Evolutionary conservation across 1,139 yeast species (phyloP), one percentile per base, ranked within the genome.

Genomic region (Debaryomyces sp.): DNA sequence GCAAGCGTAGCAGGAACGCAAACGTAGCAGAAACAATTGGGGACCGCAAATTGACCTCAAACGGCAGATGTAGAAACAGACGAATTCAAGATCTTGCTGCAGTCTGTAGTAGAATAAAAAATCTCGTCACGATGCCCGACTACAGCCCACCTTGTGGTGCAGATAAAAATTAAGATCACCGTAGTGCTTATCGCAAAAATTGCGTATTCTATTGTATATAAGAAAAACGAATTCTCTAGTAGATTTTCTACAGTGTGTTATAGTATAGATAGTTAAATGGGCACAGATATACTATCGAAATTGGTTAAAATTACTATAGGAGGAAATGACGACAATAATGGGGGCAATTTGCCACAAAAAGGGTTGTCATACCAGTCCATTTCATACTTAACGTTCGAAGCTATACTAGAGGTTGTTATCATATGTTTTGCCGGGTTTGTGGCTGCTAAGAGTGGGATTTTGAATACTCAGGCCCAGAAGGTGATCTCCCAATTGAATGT

Each of bases 321-420:
- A 18, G 26, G 12, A 8, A 35, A 35, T 22, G 26, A 22, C 3
- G 22, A 15, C 8, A 13, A 24, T 12, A 22, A 13, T 9, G 38
- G 38, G 13, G n/a, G 9, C 10, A 21, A 22, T 21, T 12, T 6
- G 38, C 26, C 23, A 10, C 38, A 17, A 22, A 12, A 13, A 4
- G 56, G 51, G 40, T 64, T 82, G 50, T 82, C 88, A 12, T 83
- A 82, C 57, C 59, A 68, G 26, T 78, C 78, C 49, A 82, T 88
- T 50, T 68, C 89, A 23, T 78, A 79, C 52, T 73, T 87, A 46
- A 86, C 95, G 2, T 82, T 88, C 56, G 89, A 88, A 67, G 94
- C 95, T 0, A 91, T 87, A 24, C 66, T 86, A 46, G 90, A 87
- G 63, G 92, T 89, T 44, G 88, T 88, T 40, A 73, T 87, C 41